These are phyloP conservation scores for Trifolium repens DNA, from an alignment of 306 rosid species.

Conservation along the genomic window DNA sequence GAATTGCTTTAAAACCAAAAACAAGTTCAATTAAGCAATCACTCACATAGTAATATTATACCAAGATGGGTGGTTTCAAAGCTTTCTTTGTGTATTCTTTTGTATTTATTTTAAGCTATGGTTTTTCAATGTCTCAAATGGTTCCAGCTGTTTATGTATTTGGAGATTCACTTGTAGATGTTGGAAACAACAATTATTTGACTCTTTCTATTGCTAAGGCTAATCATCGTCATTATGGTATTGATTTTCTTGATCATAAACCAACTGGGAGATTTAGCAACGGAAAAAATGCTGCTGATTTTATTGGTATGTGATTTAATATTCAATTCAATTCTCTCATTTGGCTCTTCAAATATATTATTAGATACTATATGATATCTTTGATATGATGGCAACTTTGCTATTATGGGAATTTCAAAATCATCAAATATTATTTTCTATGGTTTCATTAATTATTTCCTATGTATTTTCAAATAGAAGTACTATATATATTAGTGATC, in stretches of 20 bases:
- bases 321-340: not conserved
- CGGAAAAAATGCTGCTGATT: conserved; percentile 84
- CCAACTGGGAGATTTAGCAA: conserved; percentile 81
- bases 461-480: not conserved
- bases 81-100: conserved; percentile 6
- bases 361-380: not conserved
- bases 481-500: too few species aligned
- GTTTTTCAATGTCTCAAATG: conserved; percentile 50
- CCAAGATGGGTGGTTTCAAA: conserved; percentile 37
- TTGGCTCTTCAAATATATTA: not conserved
- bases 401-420: not conserved
- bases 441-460: not conserved
- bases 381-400: not conserved
- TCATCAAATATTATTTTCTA: not conserved
- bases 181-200: conserved; percentile 80
- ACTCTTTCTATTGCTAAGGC: conserved; percentile 63
- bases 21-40: not conserved
- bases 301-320: conserved; percentile 51
- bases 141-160: conserved; percentile 72
- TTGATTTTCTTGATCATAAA: conserved; percentile 64
- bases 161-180: conserved; percentile 83
- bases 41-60: not conserved
- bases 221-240: conserved; percentile 67
- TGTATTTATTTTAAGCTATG: conserved; percentile 26
- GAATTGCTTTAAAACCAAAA: conserved; percentile 28